Percentiles rank a stretch among this genome's conserved stretches.
phyloP scores from a whole-genome alignment of 352 stramenopile genomes.

The Phytophthora syringae region DNA sequence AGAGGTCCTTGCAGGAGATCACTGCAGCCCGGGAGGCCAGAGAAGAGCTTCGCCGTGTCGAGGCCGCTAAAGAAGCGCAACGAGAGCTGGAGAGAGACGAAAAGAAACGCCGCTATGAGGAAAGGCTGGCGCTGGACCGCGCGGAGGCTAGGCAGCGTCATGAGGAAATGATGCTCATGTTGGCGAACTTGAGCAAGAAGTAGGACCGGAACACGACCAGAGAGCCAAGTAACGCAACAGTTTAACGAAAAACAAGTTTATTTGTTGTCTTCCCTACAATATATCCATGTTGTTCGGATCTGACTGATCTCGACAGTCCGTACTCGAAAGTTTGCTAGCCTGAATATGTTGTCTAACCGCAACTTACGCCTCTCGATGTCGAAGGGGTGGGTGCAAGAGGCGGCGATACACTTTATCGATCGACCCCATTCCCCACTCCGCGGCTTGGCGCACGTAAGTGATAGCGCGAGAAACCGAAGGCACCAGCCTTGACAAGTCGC shows the following conservation, averaged over 20 bases:
- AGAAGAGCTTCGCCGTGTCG: no score
- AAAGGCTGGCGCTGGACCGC: not conserved
- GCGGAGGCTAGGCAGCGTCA: not conserved
- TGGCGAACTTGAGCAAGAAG: not conserved
- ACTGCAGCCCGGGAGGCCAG: no score
- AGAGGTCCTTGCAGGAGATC: no score
- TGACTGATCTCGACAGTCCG: slow-evolving; percentile 2
- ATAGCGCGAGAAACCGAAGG: not conserved
- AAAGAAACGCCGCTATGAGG: not conserved
- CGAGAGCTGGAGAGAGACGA: not conserved
- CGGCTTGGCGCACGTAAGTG: not conserved
- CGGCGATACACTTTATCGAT: not conserved
- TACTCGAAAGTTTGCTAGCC: not conserved
- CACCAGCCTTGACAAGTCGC: not conserved
- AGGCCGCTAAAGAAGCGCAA: no score
- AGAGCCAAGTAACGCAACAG: not conserved
- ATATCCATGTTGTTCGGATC: not conserved
- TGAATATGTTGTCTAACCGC: slow-evolving; percentile 5
- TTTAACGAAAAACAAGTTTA: not conserved
- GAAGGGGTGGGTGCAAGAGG: not conserved
- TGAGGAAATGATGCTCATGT: slow-evolving; percentile 1
- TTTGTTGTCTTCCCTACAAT: not conserved
- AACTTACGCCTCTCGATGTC: not conserved
- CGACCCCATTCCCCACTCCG: slow-evolving; percentile 1
- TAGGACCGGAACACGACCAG: not conserved